These are phyloP conservation scores for Periconia sp. DNA, from an alignment of 2,329 filamentous ascomycete genomes.

Conservation along the genomic window DNA sequence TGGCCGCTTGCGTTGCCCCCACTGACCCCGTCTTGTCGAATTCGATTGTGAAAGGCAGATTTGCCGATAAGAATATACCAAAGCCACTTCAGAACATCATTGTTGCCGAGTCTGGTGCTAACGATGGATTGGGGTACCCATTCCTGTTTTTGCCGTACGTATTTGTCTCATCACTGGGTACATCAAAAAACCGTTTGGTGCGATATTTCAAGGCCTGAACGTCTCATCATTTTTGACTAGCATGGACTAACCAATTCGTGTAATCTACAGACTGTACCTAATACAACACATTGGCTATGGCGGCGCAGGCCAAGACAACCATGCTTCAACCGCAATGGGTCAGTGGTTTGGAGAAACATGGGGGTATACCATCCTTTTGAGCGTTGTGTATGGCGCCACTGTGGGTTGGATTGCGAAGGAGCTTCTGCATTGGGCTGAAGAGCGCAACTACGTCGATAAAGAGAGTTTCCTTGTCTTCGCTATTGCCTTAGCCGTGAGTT, in stretches of 20 bases:
- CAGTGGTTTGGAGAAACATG: slow-evolving; percentile 85
- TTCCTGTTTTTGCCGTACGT: slow-evolving; percentile 73
- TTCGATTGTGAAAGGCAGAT: slow-evolving; percentile 89
- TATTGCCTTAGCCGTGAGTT: slow-evolving; percentile 71
- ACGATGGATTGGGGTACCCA: slow-evolving; percentile 86
- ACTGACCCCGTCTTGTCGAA: slow-evolving; percentile 88
- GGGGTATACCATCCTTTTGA: slow-evolving; percentile 80
- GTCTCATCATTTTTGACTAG: too few relatives aligned
- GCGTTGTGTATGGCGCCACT: slow-evolving; percentile 72
- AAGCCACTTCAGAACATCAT: slow-evolving; percentile 72
- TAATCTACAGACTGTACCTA: slow-evolving; percentile 61
- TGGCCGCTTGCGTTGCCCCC: slow-evolving; percentile 87
- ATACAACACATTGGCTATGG: slow-evolving; percentile 71
- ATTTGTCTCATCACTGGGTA: too few relatives aligned
- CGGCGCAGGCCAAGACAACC: slow-evolving; percentile 51
- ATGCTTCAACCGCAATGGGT: slow-evolving; percentile 67
- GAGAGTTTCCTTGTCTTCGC: slow-evolving; percentile 89
- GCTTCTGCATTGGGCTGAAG: slow-evolving; percentile 80
- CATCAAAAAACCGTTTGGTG: too few relatives aligned
- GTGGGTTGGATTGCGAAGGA: slow-evolving; percentile 83
- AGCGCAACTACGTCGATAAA: slow-evolving; percentile 77
- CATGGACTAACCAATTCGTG: too few relatives aligned
- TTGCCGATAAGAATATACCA: slow-evolving; percentile 88
- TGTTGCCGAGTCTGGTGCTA: slow-evolving; percentile 75
- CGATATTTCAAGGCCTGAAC: too few relatives aligned